Evolutionary conservation across 371 early-diverging fungal genomes (phyloP), one percentile per base, ranked within the genome.

Genomic region (Mortierella sp.): DNA sequence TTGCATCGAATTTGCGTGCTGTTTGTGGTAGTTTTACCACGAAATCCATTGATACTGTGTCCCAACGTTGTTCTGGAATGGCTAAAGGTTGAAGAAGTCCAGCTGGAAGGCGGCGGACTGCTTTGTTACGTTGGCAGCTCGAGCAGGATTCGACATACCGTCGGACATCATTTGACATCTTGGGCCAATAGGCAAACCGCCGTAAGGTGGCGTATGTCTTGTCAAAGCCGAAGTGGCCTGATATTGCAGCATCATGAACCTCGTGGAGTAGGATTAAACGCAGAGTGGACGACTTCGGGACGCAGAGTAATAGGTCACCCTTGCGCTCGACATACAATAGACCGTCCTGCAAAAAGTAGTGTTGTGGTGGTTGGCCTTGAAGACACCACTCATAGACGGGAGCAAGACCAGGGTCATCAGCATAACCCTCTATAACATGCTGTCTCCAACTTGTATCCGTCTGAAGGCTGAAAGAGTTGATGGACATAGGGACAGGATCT

Each of bases 161-260:
- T 0, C 74, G 70, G 3, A 85, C 66, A 30, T 75, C 79, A 26
- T 72, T 63, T 0, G 77, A 53, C 69, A 90, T 74, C 1, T 66
- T 44, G 12, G 84, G 81, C 87, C 88, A 90, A 52, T 74, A 81
- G 64, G 71, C 89, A 2, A 65, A 25, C 15, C 81, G 58, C 0
- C 70, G 4, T 0, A 88, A 60, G 7, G 72, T 47, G 19, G 84
- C 82, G 30, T 66, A 74, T 0, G 86, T 89, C 59, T 82, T 85
- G 3, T 75, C 73, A 19, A 58, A 65, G 4, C 86, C 88, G 57
- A 82, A 82, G 60, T 90, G 88, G 12, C 88, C 86, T 2, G 85
- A 77, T 15, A 74, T 55, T 14, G 74, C 71, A 0, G 75, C 50
- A 59, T 87, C 86, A 64, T 88, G 87, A 21, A 65, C 64, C 57